These are phyloP conservation scores for Talaromyces verruculosus DNA, from an alignment of 2,329 filamentous ascomycete genomes.

Conservation along the genomic window DNA sequence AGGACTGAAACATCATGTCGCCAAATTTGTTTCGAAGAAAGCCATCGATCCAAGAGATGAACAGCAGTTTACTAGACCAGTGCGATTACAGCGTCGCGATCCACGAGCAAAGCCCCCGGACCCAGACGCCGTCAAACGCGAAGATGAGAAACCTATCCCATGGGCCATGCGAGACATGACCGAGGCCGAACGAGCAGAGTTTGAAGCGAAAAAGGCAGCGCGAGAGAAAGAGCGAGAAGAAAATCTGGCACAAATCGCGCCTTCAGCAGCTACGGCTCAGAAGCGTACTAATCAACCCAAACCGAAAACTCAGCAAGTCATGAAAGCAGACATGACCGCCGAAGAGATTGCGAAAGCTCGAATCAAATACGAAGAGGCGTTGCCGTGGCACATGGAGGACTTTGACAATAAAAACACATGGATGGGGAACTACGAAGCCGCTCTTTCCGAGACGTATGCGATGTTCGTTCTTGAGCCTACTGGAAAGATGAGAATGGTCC, in stretches of 20 bases:
- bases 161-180: constrained; percentile 55
- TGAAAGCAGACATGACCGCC: constrained; percentile 72
- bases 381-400: constrained; percentile 96
- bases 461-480: constrained; percentile 74
- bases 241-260: constrained; percentile 90
- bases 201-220: constrained; percentile 65
- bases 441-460: constrained; percentile 76
- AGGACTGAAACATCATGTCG: constrained; percentile 80
- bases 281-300: constrained; percentile 65
- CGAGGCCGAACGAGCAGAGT: constrained; percentile 62
- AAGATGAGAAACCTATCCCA: constrained; percentile 37
- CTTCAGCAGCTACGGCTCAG: constrained; percentile 67
- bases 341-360: constrained; percentile 67
- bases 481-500: constrained; percentile 76
- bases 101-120: constrained; percentile 63
- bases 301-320: constrained; percentile 85
- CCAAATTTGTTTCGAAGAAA: constrained; percentile 70
- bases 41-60: constrained; percentile 70
- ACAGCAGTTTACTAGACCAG: constrained; percentile 79
- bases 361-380: constrained; percentile 83
- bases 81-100: constrained; percentile 85
- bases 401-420: constrained; percentile 93
- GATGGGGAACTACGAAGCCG: constrained; percentile 87
- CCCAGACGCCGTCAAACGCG: constrained; percentile 46
- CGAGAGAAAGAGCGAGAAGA: constrained; percentile 81